Percentiles rank a stretch among this genome's conserved stretches.
phyloP scores from a whole-genome alignment of 805 yeast species.

The Metschnikowia henanensis region DNA sequence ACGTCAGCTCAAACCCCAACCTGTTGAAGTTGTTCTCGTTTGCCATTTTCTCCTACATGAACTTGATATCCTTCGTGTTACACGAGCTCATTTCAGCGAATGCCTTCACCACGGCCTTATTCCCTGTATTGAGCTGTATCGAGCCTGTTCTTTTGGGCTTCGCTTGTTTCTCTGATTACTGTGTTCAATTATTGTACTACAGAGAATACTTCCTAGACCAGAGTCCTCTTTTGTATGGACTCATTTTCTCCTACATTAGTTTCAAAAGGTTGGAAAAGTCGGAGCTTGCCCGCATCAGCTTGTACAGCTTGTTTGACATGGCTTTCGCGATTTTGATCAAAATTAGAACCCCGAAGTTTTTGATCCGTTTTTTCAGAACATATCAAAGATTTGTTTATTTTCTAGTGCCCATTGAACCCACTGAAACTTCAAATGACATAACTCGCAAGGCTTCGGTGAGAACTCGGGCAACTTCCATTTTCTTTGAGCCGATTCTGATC shows the following conservation, averaged over 20 bases:
- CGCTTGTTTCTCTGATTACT: constrained; percentile 16
- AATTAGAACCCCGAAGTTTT: constrained; percentile 6
- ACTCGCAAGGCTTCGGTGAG: constrained; percentile 13
- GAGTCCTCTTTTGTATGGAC: constrained; percentile 13
- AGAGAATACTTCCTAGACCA: constrained; percentile 10
- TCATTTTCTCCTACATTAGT: constrained; percentile 16
- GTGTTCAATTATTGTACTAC: constrained; percentile 14
- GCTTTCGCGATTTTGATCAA: constrained; percentile 5
- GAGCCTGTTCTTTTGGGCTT: constrained; percentile 17
- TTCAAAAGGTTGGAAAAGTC: constrained; percentile 17
- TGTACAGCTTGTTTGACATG: constrained; percentile 15
- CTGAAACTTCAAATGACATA: constrained; percentile 1
- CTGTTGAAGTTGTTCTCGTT: constrained; percentile 27
- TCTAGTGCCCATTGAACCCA: constrained; percentile 13
- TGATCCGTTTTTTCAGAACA: constrained; percentile 6
- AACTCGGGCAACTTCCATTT: constrained; percentile 16
- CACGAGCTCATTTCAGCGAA: constrained; percentile 15
- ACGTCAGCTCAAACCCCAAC: constrained; percentile 19
- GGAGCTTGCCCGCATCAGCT: constrained; percentile 13
- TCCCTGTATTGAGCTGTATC: constrained; percentile 15
- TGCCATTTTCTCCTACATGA: constrained; percentile 29
- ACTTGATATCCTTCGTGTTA: constrained; percentile 21
- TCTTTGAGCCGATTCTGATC: constrained; percentile 17
- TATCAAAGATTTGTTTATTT: constrained; percentile 10
- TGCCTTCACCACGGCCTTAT: constrained; percentile 14